phyloP scores from a whole-genome alignment of 306 rosid species.

The Begonia fuchsioides region DNA sequence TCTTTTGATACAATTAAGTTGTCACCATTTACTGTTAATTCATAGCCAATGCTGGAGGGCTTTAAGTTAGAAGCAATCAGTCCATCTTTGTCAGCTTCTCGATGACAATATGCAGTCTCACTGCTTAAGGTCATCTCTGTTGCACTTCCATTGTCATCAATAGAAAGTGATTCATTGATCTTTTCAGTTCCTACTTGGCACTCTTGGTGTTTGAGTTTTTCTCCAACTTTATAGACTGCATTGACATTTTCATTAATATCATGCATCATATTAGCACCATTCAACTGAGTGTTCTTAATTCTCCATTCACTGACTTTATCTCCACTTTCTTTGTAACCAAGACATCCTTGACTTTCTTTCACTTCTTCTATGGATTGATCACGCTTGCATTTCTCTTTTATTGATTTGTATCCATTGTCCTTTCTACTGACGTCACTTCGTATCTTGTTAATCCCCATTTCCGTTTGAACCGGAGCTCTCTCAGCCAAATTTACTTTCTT shows the following conservation, averaged over 20 bases:
- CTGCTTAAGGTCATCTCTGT: constrained; percentile 15
- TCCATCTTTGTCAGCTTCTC: constrained; percentile 14
- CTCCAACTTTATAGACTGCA: constrained; percentile 12
- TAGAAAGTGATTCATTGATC: constrained; percentile 12
- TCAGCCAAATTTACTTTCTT: constrained; percentile 12
- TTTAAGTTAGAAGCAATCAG: constrained; percentile 13
- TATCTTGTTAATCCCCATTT: constrained; percentile 9
- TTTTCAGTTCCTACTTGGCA: constrained; percentile 18
- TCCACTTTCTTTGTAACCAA: constrained; percentile 21
- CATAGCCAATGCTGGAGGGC: constrained; percentile 16
- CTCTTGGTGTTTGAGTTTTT: constrained; percentile 15
- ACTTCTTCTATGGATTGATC: constrained; percentile 20
- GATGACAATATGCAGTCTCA: constrained; percentile 15
- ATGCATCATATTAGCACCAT: constrained; percentile 17
- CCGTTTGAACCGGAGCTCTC: constrained; percentile 14
- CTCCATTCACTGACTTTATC: constrained; percentile 10
- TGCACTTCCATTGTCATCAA: constrained; percentile 13
- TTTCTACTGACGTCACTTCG: constrained; percentile 14
- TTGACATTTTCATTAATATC: constrained; percentile 6
- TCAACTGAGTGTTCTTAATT: constrained; percentile 18
- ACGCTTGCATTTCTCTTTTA: constrained; percentile 12
- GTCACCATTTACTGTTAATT: constrained; percentile 12
- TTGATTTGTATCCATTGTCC: constrained; percentile 16
- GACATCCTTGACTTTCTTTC: constrained; percentile 16
- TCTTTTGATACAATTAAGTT: constrained; percentile 16